Percentiles rank a stretch among this genome's conserved stretches.
phyloP scores from a whole-genome alignment of 1,284 basidiomycete genomes.

The Polyporus tsugae region DNA sequence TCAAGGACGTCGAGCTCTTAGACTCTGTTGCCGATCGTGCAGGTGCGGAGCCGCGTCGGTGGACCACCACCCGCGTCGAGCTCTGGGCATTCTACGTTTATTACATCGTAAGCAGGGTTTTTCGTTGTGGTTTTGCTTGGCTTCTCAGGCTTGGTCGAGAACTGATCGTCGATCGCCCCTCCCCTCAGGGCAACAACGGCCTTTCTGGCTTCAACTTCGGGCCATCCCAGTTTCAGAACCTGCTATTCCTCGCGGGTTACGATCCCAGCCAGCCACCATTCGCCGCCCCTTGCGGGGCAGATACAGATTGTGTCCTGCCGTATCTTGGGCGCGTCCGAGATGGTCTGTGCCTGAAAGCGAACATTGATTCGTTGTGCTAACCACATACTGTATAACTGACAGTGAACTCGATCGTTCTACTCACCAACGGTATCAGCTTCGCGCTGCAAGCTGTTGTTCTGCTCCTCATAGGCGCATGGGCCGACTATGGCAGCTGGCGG shows the following conservation, averaged over 20 bases:
- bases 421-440: slow-evolving; percentile 81
- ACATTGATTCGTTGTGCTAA: not conserved
- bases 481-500: slow-evolving; percentile 83
- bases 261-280: slow-evolving; percentile 68
- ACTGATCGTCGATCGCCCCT: not conserved
- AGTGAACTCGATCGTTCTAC: slow-evolving; percentile 82
- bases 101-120: slow-evolving; percentile 54
- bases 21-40: slow-evolving; percentile 12
- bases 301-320: slow-evolving; percentile 67
- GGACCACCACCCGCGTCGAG: slow-evolving; percentile 62
- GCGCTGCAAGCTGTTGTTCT: slow-evolving; percentile 75
- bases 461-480: slow-evolving; percentile 75
- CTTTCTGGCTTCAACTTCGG: slow-evolving; percentile 80
- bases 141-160: not conserved
- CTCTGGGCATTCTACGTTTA: slow-evolving; percentile 79
- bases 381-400: slow-evolving; percentile 5
- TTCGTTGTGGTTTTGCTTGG: not conserved
- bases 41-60: slow-evolving; percentile 13
- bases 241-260: slow-evolving; percentile 75
- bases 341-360: slow-evolving; percentile 49
- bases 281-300: slow-evolving; percentile 54
- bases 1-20: slow-evolving; percentile 18
- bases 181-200: slow-evolving; percentile 70
- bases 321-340: slow-evolving; percentile 71
- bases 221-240: slow-evolving; percentile 79